Evolutionary conservation across 2,329 filamentous ascomycete genomes (phyloP).

Genomic region (Ceratocystis variospora): DNA sequence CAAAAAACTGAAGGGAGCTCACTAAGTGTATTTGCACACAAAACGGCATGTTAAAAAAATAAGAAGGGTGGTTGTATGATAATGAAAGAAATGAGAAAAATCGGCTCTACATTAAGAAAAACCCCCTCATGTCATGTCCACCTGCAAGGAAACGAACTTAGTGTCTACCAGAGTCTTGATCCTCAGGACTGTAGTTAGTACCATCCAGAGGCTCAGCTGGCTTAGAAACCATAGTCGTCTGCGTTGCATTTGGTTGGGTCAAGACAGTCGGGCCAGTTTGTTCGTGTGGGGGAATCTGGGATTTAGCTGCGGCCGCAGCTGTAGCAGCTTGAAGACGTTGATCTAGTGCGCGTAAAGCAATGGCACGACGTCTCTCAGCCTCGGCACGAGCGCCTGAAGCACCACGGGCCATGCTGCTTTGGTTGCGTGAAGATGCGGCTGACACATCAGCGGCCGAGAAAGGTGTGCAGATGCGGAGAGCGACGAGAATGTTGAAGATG

Average conservation of each 20-base stretch:
- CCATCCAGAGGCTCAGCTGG: constrained; percentile 48
- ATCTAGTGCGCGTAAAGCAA: constrained; percentile 84
- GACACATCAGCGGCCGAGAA: constrained; percentile 73
- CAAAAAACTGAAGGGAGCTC: background rate
- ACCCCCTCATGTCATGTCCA: background rate
- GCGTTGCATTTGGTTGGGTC: constrained; percentile 41
- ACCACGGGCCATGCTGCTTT: constrained; percentile 43
- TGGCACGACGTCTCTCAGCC: constrained; percentile 73
- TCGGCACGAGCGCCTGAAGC: constrained; percentile 67
- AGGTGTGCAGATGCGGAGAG: constrained; percentile 65
- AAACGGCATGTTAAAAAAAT: background rate
- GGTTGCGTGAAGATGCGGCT: constrained; percentile 53
- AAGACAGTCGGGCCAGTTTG: constrained; percentile 43
- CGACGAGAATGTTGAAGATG: constrained; percentile 61
- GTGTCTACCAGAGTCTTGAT: constrained; percentile 33
- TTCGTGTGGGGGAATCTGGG: constrained; percentile 25
- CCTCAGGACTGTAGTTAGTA: constrained; percentile 51
- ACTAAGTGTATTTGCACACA: background rate
- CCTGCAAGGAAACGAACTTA: background rate
- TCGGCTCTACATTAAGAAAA: background rate
- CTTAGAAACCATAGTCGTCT: constrained; percentile 44
- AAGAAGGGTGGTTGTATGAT: background rate
- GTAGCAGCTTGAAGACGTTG: constrained; percentile 81
- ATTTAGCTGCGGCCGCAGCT: constrained; percentile 30
- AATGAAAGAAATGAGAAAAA: background rate